phyloP scores from a whole-genome alignment of 2,329 filamentous ascomycete genomes.

The Fusarium sterilihyphosum region DNA sequence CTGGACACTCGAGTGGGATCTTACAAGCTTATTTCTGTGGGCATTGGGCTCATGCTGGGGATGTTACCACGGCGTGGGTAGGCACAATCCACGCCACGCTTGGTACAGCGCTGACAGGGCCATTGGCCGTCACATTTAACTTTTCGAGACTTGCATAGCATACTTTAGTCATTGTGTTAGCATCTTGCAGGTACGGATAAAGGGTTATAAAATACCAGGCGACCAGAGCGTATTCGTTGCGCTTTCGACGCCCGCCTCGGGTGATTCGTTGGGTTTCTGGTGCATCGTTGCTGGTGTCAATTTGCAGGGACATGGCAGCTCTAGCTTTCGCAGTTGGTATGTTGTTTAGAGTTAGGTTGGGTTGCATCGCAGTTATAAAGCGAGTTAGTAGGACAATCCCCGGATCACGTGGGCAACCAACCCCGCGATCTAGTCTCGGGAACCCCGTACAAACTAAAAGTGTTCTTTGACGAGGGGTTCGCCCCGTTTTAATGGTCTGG shows the following conservation, averaged over 20 bases:
- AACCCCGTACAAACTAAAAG: background rate
- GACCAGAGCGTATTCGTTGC: background rate
- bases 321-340: background rate
- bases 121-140: background rate
- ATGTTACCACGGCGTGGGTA: background rate
- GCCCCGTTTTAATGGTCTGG: background rate
- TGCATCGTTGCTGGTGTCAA: background rate
- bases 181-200: fast-evolving
- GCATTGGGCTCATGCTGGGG: background rate
- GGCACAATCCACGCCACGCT: background rate
- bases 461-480: background rate
- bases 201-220: background rate
- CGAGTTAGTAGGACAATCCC: background rate
- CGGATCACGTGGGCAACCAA: background rate
- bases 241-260: background rate
- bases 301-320: background rate
- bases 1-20: too few relatives aligned
- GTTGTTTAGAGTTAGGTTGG: background rate
- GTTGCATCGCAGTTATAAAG: background rate
- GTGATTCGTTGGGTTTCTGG: background rate
- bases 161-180: background rate
- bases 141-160: background rate
- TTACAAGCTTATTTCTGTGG: background rate
- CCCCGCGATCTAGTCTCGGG: background rate
- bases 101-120: background rate